Base-by-base conservation (phyloP, 1,139 yeast genomes). In the Taiozyma sp. region DNA sequence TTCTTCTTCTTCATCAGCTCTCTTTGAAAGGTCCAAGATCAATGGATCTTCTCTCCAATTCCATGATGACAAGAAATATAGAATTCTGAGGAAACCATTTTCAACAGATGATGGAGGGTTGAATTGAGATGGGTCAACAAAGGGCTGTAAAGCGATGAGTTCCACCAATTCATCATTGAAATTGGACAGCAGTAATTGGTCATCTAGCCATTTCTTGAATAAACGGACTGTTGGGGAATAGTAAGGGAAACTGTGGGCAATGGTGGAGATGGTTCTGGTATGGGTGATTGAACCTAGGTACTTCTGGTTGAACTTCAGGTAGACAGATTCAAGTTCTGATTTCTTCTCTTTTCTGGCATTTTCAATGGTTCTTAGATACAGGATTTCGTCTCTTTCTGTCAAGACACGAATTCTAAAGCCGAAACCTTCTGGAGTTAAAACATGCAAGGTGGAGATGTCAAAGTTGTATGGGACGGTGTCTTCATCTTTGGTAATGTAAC, bases 11-110 rank as follows among this genome's bases (percentile, higher is more conserved):
- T 68, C 68, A 38, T 75, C 76, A 29, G 76, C 75, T 50, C 75
- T 75, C 52, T 81, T 83, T 19, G 79, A 76, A 58, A 89, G 72
- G 63, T 92, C 97, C 57, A 93, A 71, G 51, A 92, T 79, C 56
- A 93, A 70, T 2, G 96, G 87, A 47, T 85, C 91, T 57, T 87
- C 96, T 61, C 81, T 84, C 99, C 99, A 93, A 67, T 93, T 92
- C 99, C 99, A 95, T 43, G 71, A 71, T 16, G 96, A 79, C 45
- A 93, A 69, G 62, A 86, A 88, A 48, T 79, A 76, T 44, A 95
- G 68, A 23, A 85, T 78, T 54, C 95, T 84, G 54, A 88, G 73
- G 64, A 93, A 90, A 14, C 97, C 99, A 53, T 85, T 78, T 57
- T 81, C 84, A 9, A 86, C 83, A 45, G 95, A 84, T 47, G 86